Evolutionary conservation across 208 protist species (phyloP).

Genomic region (Acanthamoeba royreba): DNA sequence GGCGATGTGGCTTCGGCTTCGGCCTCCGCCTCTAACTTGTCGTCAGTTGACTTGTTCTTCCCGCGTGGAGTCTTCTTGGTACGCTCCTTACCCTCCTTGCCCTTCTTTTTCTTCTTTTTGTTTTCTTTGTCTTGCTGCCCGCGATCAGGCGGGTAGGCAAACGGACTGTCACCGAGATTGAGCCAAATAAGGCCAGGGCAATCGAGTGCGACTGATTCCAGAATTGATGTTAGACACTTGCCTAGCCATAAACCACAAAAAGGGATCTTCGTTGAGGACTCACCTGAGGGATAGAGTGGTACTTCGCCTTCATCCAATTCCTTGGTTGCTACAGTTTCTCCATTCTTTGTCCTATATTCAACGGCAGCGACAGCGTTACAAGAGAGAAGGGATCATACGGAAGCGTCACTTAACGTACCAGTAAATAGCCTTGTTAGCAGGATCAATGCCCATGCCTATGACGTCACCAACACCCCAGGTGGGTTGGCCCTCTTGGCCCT

Average conservation of each 20-base stretch:
- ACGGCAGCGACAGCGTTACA: not conserved
- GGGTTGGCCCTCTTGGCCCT: not conserved
- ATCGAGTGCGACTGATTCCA: not conserved
- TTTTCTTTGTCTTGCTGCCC: not conserved
- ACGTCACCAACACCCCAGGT: conserved; percentile 22
- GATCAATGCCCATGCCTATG: conserved; percentile 12
- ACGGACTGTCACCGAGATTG: not conserved
- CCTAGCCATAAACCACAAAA: not conserved
- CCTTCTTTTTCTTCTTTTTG: not conserved
- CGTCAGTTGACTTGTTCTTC: not conserved
- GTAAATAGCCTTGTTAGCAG: not conserved
- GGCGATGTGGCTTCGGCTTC: not conserved
- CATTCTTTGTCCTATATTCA: conserved; percentile 43
- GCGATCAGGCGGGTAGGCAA: not conserved
- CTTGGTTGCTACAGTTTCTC: not conserved
- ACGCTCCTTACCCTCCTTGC: not conserved
- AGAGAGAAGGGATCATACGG: not conserved
- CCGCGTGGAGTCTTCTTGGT: conserved; percentile 23
- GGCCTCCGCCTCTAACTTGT: not conserved
- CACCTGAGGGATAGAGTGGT: not conserved
- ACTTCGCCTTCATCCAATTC: not conserved
- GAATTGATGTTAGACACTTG: not conserved
- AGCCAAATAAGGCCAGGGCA: not conserved
- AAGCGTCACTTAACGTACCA: not conserved
- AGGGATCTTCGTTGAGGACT: not conserved